A percentile compares a stretch with the other conserved stretches of the same genome.
phyloP scores from a whole-genome alignment of 495 filamentous ascomycete species.

The Podospora sp. region DNA sequence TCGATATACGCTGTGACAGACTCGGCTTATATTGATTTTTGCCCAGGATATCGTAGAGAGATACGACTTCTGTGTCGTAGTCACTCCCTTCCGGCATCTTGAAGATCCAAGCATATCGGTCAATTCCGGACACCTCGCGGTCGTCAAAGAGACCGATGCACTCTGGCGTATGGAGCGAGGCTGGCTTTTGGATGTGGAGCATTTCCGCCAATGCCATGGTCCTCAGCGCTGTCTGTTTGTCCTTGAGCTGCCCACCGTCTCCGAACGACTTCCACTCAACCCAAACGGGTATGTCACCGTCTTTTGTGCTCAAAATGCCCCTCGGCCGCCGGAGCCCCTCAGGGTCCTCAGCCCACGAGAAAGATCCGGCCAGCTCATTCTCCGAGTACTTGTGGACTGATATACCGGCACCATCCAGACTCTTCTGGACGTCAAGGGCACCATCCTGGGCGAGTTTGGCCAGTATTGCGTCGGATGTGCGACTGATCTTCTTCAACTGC shows the following conservation, averaged over 20 bases:
- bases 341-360: slow-evolving; percentile 25
- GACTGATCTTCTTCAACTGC: slow-evolving; percentile 34
- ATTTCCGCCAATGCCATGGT: slow-evolving; percentile 37
- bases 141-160: slow-evolving; percentile 39
- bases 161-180: slow-evolving; percentile 27
- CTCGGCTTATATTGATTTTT: slow-evolving; percentile 7
- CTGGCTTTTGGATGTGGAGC: slow-evolving; percentile 35
- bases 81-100: slow-evolving; percentile 26
- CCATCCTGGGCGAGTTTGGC: slow-evolving; percentile 18
- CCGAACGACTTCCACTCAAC: slow-evolving; percentile 38
- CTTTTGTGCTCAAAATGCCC: slow-evolving; percentile 22
- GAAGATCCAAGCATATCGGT: slow-evolving; percentile 36
- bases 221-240: slow-evolving; percentile 28
- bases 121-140: slow-evolving; percentile 18
- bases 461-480: slow-evolving; percentile 32
- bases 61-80: slow-evolving; percentile 25
- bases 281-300: slow-evolving; percentile 32
- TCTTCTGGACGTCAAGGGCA: neutral
- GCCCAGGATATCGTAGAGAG: slow-evolving; percentile 31
- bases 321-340: slow-evolving; percentile 24
- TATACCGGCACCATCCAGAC: slow-evolving; percentile 20
- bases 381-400: slow-evolving; percentile 22
- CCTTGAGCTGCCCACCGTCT: slow-evolving; percentile 19
- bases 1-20: slow-evolving; percentile 25
- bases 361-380: slow-evolving; percentile 7